phyloP scores from a whole-genome alignment of 768 basidiomycete species.

The Leccinum ochraceum region DNA sequence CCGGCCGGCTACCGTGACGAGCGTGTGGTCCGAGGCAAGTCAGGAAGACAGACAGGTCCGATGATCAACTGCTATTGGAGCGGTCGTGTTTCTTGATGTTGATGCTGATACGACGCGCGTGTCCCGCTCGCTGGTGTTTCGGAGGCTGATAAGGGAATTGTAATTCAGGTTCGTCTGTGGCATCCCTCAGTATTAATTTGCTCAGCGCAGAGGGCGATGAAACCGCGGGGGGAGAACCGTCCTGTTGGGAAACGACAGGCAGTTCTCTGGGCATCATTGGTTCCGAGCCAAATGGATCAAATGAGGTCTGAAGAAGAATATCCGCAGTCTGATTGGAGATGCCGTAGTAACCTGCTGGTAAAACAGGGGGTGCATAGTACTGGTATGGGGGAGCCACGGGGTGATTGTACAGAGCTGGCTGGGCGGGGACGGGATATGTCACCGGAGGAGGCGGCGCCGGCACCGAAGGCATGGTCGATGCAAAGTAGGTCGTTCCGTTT shows the following conservation, averaged over 20 bases:
- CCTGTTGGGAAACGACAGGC: conserved; percentile 13
- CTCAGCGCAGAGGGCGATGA: neutral
- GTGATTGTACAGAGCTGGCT: conserved; percentile 9
- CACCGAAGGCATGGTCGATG: conserved; percentile 1
- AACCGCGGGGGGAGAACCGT: neutral
- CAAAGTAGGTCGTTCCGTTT: conserved; percentile 34
- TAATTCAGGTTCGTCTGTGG: conserved; percentile 16
- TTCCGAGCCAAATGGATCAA: conserved; percentile 26
- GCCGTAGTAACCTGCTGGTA: conserved; percentile 6
- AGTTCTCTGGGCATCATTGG: conserved; percentile 10
- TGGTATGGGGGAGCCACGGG: conserved; percentile 8
- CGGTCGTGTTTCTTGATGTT: conserved; percentile 31
- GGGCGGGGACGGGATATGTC: conserved; percentile 9
- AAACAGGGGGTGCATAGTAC: conserved; percentile 12
- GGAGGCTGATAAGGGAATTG: conserved; percentile 35
- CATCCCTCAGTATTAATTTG: neutral
- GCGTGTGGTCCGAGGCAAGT: neutral
- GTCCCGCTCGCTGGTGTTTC: conserved; percentile 35
- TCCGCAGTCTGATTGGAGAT: conserved; percentile 1
- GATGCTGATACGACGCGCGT: conserved; percentile 43
- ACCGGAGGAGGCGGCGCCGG: conserved; percentile 7
- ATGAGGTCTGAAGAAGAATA: conserved; percentile 6
- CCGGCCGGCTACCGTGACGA: neutral
- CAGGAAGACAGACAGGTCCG: neutral
- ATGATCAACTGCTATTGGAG: conserved; percentile 14